Evolutionary conservation across 805 yeast species (phyloP), one percentile per base, ranked within the genome.

Genomic region (Brettanomyces nanus): DNA sequence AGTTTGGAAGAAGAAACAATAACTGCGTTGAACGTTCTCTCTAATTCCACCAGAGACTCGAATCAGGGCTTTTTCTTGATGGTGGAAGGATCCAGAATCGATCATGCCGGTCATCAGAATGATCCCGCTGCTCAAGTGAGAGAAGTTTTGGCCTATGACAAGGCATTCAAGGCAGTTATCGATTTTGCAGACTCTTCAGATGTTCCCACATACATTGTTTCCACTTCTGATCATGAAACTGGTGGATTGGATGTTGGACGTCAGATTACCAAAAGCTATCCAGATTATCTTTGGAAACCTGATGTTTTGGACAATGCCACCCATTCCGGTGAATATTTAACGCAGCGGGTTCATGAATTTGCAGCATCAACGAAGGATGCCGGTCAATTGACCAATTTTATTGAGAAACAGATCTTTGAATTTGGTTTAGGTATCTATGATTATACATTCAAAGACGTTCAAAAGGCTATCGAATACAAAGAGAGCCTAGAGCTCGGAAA

Each of bases 111-210:
- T 31, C 97, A 89, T 62, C 79, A 73, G 50, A 87, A 89, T 54
- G 97, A 89, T 57, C 90, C 97, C 9, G 90, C 90, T 5, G 95
- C 95, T 6, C 95, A 87, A 63, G 95, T 85, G 5, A 71, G 87
- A 52, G 97, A 89, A 61, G 90, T 85, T 4, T 64, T 87, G 49
- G 95, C 94, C 2, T 89, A 77, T 58, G 95, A 85, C 56, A 76
- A 75, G 42, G 87, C 95, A 3, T 85, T 84, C 62, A 59, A 71
- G 43, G 82, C 85, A 9, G 95, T 80, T 3, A 60, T 75, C 37
- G 75, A 83, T 30, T 86, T 76, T 56, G 84, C 81, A 28, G 77
- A 80, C 47, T 54, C 67, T 6, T 53, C 82, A 2, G 85, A 82
- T 36, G 77, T 73, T 10, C 95, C 86, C 48, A 85, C 95, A 3